Base-by-base conservation (phyloP, 2,329 filamentous ascomycete genomes). In the Neocucurbitaria cava region DNA sequence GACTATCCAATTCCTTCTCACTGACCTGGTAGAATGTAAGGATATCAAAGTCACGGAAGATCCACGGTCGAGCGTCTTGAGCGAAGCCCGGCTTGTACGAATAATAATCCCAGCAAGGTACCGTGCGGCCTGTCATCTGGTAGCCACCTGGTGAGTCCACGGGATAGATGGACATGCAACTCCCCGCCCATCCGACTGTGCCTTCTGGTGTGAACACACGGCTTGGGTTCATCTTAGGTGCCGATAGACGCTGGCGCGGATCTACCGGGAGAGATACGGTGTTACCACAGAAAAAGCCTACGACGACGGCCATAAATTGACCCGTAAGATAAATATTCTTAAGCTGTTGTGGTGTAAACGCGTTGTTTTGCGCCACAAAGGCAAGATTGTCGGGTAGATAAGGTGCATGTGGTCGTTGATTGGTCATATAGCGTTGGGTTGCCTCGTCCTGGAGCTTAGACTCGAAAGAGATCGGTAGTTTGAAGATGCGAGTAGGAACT, bases 361-460 rank as follows among this genome's bases (percentile, higher is more conserved):
- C 83, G 58, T 85, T 85, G 67, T 83, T 84, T 58, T 79, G 80
- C 1, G 82, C 82, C 1, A 79, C 76, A 51, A 88, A 89, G 1
- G 82, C 78, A 36, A 87, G 77, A 49, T 88, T 88, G 59, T 85
- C 83, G 0, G 87, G 87, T 0, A 89, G 77, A 65, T 87, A 89
- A 0, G 84, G 81, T 0, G 87, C 87, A 44, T 85, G 81, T 1
- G 82, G 79, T 6, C 87, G 80, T 57, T 87, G 85, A 0, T 85
- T 88, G 21, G 83, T 83, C 66, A 83, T 83, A 69, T 89, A 89
- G 3, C 86, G 79, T 41, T 83, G 75, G 0, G 86, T 80, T 0
- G 86, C 85, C 30, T 83, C 80, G 18, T 78, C 67, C 56, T 79
- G 77, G 15, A 75, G 72, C 52, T 75, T 75, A 38, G 71, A 76